These are phyloP conservation scores for Podaxis mareebaensis DNA, from an alignment of 768 basidiomycete genomes.

Conservation along the genomic window DNA sequence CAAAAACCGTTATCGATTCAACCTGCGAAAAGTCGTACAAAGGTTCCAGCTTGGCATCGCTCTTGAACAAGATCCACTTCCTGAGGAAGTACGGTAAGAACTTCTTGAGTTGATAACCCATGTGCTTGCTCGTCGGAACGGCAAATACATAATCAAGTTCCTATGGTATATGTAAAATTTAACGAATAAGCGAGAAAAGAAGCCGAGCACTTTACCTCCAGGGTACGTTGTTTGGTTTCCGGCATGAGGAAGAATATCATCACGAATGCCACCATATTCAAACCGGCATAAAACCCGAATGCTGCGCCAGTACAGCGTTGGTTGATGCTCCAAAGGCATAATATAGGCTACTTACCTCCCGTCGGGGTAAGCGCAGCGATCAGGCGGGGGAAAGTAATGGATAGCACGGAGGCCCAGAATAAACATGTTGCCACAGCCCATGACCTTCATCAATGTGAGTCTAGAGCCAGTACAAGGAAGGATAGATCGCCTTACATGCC, in stretches of 20 bases:
- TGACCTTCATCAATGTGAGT: conserved; percentile 32
- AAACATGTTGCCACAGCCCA: conserved; percentile 53
- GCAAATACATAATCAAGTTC: conserved; percentile 47
- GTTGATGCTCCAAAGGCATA: conserved; percentile 14
- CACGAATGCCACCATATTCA: conserved; percentile 47
- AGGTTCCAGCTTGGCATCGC: conserved; percentile 34
- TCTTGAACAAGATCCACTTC: conserved; percentile 40
- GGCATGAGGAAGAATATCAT: conserved; percentile 56
- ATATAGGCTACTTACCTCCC: conserved; percentile 27
- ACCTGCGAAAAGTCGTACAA: conserved; percentile 52
- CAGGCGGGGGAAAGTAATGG: conserved; percentile 46
- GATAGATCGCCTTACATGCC: conserved; percentile 37
- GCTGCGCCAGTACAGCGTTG: conserved; percentile 26
- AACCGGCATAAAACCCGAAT: conserved; percentile 54
- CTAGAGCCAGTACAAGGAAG: conserved; percentile 30
- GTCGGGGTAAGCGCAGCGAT: conserved; percentile 34
- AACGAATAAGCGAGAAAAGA: not conserved
- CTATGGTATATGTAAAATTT: conserved; percentile 7
- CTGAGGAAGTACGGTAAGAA: conserved; percentile 48
- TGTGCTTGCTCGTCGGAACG: conserved; percentile 44
- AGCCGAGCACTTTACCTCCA: conserved; percentile 27
- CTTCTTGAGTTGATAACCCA: conserved; percentile 37
- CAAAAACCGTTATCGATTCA: conserved; percentile 42
- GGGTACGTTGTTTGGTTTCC: conserved; percentile 50
- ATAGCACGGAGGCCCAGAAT: conserved; percentile 50